Evolutionary conservation across 1,284 basidiomycete genomes (phyloP), one percentile per base, ranked within the genome.

Genomic region (Rhodotorula sp.): DNA sequence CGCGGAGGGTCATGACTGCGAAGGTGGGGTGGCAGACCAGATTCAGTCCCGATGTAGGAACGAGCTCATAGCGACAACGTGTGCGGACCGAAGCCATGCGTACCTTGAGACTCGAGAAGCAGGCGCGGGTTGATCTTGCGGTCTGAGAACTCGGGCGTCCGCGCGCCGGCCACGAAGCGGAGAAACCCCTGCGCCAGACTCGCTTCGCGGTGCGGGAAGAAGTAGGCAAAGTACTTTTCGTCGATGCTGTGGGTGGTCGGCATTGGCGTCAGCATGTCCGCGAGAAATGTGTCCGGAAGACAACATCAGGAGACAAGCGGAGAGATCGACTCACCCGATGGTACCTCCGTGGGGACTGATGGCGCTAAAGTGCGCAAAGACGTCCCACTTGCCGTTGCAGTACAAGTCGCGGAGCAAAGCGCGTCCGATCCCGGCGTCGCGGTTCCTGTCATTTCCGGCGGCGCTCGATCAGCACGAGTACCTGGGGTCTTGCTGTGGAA

Each of bases 311-410:
- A n/a, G n/a, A n/a, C n/a, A n/a, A n/a, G n/a, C n/a, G n/a, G n/a
- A n/a, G n/a, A n/a, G n/a, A n/a, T 58, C 26, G 21, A 65, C 87
- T 49, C 80, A 91, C 90, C 91, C 91, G 67, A 92, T 92, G 0
- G 89, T 90, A 5, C 91, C 91, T 23, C 91, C 91, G 2, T 91
- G 91, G 21, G 91, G 90, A 1, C 92, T 90, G 74, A 92, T 91
- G 3, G 90, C 90, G 6, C 91, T 88, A 7, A 93, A 84, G 26
- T 91, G 87, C 79, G 91, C 89, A 77, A 92, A 92, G 6, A 90
- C 90, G 78, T 89, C 90, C 91, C 91, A 93, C 43, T 62, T 29
- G 69, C 89, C 91, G 81, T 92, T 92, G 57, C 90, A 91, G 80
- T 93, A 92, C 88, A 92, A 89, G 78, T 92, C 91, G 69, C 91